Conservation (phyloP, 192 early-diverging fungal genomes). For the Borealophlyctis nickersoniae region DNA sequence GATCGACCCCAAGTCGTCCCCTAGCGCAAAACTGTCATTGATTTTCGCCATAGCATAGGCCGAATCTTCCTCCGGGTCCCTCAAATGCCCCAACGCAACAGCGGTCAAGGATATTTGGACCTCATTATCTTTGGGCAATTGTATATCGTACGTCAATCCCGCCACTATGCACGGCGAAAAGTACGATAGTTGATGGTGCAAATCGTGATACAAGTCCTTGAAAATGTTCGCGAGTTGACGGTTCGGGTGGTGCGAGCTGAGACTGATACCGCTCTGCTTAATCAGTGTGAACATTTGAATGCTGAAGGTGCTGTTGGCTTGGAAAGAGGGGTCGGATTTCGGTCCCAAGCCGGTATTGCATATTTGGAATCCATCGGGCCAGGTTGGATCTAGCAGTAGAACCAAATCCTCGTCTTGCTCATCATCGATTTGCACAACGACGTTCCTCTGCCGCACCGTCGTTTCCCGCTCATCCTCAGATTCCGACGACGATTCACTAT, state of each 20-base stretch:
- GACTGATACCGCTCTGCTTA: constrained; percentile 56
- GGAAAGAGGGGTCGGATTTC: constrained; percentile 19
- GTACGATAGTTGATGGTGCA: constrained; percentile 60
- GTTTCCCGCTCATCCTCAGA: constrained; percentile 38
- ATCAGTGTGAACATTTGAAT: constrained; percentile 58
- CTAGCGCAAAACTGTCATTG: constrained; percentile 1
- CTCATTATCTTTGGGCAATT: constrained; percentile 54
- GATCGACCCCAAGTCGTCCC: not conserved
- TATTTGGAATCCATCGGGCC: constrained; percentile 60
- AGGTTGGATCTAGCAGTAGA: constrained; percentile 45
- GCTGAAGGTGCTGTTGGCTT: constrained; percentile 15
- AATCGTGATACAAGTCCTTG: constrained; percentile 60
- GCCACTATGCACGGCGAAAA: constrained; percentile 62
- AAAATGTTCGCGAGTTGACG: constrained; percentile 68
- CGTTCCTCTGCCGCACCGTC: constrained; percentile 27
- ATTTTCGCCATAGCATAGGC: not conserved
- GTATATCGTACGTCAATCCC: constrained; percentile 63
- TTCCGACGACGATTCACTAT: constrained; percentile 37
- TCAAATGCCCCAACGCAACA: constrained; percentile 49
- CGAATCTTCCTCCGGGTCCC: not conserved
- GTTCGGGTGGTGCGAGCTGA: constrained; percentile 66
- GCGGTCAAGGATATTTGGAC: constrained; percentile 65
- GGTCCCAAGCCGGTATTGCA: constrained; percentile 45
- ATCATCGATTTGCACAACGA: constrained; percentile 77
- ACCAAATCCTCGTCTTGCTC: constrained; percentile 74